A percentile compares a stretch with the other conserved stretches of the same genome.
phyloP scores from a whole-genome alignment of 2,329 filamentous ascomycete genomes.

The Byssochlamys sp. region DNA sequence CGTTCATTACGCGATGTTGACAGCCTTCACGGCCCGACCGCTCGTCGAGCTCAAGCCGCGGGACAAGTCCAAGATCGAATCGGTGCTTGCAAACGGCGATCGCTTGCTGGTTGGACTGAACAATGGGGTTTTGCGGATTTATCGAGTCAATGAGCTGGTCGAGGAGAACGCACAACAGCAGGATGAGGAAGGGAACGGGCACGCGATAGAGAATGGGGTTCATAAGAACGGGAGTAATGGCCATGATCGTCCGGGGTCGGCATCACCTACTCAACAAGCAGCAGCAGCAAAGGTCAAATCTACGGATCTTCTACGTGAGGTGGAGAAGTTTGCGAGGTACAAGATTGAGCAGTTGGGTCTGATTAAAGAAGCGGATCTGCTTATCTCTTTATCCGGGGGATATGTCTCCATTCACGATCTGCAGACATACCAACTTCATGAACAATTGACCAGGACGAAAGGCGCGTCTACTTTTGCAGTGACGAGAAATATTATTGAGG shows the following conservation, averaged over 20 bases:
- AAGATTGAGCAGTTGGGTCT: constrained; percentile 88
- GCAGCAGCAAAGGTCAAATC: constrained; percentile 39
- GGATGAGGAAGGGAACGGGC: constrained; percentile 8
- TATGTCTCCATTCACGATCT: constrained; percentile 84
- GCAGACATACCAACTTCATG: constrained; percentile 70
- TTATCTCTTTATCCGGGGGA: constrained; percentile 84
- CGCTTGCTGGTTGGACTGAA: constrained; percentile 84
- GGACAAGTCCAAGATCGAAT: constrained; percentile 96
- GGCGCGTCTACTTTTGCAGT: constrained; percentile 85
- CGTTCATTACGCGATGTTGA: constrained; percentile 59
- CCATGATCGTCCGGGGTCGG: constrained; percentile 3
- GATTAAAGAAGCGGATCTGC: constrained; percentile 85
- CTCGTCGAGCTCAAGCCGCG: constrained; percentile 93
- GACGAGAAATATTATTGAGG: constrained; percentile 90
- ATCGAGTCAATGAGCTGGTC: constrained; percentile 67
- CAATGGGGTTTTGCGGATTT: constrained; percentile 78
- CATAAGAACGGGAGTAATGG: constrained; percentile 7
- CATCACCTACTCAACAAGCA: not conserved
- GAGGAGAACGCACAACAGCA: constrained; percentile 33
- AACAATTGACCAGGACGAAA: constrained; percentile 71
- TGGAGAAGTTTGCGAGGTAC: constrained; percentile 85
- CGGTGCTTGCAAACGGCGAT: constrained; percentile 85
- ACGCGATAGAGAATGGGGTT: constrained; percentile 9
- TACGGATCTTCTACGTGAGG: constrained; percentile 77
- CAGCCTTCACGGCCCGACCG: constrained; percentile 89